Evolutionary conservation across 495 filamentous ascomycete genomes (phyloP).

Genomic region (Annulohypoxylon maeteangense): DNA sequence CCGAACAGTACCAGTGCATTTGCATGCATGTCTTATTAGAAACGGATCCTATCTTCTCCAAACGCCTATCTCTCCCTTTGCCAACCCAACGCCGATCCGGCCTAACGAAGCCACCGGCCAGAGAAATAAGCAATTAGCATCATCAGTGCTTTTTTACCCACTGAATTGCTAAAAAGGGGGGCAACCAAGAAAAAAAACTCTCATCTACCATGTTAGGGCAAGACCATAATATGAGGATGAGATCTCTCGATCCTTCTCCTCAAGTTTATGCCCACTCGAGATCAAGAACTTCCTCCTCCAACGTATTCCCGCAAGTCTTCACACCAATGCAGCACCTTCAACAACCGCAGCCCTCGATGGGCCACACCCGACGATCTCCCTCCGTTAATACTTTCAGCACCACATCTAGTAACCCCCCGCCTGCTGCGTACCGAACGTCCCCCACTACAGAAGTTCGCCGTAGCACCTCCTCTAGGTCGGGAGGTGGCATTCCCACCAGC

Average conservation of each 20-base stretch:
- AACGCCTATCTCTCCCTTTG: constrained; percentile 34
- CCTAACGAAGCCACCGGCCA: constrained; percentile 32
- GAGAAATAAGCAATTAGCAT: constrained; percentile 38
- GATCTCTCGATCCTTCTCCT: constrained; percentile 52
- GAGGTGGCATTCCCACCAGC: constrained; percentile 69
- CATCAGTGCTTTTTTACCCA: constrained; percentile 32
- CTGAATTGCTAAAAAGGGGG: constrained; percentile 28
- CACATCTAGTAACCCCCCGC: constrained; percentile 63
- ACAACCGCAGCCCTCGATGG: constrained; percentile 52
- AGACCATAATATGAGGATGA: constrained; percentile 44
- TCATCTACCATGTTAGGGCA: constrained; percentile 42
- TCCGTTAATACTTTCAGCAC: constrained; percentile 82
- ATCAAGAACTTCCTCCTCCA: constrained; percentile 70
- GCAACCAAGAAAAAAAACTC: constrained; percentile 8
- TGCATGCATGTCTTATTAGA: constrained; percentile 40
- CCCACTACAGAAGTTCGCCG: constrained; percentile 73
- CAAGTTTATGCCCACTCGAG: constrained; percentile 61
- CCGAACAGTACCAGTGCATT: constrained; percentile 20
- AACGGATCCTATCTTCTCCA: constrained; percentile 33
- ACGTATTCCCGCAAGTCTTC: constrained; percentile 60
- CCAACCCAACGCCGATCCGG: constrained; percentile 42
- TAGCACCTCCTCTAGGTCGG: constrained; percentile 76
- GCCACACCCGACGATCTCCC: constrained; percentile 69
- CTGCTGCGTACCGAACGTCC: constrained; percentile 60
- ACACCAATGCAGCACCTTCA: constrained; percentile 48